Evolutionary conservation across 805 yeast species (phyloP).

Genomic region (Spencermartinsiella europaea): DNA sequence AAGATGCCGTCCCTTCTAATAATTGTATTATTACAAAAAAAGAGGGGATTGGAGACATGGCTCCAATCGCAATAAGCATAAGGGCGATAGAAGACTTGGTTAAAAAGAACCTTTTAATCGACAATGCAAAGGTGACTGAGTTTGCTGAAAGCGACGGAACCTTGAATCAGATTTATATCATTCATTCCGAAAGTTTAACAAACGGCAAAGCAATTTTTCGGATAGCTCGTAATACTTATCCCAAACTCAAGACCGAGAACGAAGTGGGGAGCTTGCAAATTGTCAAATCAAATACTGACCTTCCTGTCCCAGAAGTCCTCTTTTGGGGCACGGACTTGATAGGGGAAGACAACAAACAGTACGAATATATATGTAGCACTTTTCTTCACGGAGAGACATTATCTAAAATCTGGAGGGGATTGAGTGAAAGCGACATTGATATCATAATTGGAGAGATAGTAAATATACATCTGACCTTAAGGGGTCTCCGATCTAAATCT

Average conservation of each 20-base stretch:
- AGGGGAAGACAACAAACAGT: background rate
- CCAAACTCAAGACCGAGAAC: background rate
- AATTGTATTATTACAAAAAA: too few relatives aligned
- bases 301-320: conserved; percentile 1
- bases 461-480: background rate
- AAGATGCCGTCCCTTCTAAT: too few relatives aligned
- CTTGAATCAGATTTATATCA: conserved; percentile 2
- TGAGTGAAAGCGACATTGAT: background rate
- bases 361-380: conserved; percentile 1
- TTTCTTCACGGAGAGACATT: conserved; percentile 1
- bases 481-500: background rate
- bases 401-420: background rate
- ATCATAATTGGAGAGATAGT: background rate
- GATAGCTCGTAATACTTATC: background rate
- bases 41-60: too few relatives aligned
- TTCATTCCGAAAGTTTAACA: background rate
- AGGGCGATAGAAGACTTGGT: too few relatives aligned
- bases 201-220: background rate
- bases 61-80: too few relatives aligned
- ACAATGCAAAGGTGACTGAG: background rate
- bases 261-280: background rate
- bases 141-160: background rate
- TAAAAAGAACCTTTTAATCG: background rate
- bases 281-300: background rate
- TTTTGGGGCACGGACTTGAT: background rate